Conservation (phyloP, 305 asterid species). For the Rubia occidens region DNA sequence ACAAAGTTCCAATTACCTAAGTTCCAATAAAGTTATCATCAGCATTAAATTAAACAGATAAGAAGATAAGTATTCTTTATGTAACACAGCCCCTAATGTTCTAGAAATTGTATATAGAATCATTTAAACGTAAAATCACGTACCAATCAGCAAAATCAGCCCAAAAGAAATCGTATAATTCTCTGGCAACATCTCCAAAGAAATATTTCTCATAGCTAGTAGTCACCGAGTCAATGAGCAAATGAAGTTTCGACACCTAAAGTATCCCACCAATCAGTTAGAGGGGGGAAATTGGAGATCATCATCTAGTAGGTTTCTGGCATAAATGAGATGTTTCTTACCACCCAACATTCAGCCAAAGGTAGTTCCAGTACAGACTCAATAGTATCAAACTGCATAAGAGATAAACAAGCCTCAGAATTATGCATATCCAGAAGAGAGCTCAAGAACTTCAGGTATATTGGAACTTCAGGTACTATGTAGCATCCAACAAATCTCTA, state of each 20-base stretch:
- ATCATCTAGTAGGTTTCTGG: slow-evolving; percentile 11
- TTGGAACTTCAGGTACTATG: neutral
- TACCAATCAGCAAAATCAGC: slow-evolving; percentile 98
- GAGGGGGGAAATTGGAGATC: slow-evolving; percentile 6
- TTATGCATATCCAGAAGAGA: neutral
- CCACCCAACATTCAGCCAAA: slow-evolving; percentile 97
- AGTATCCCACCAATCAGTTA: slow-evolving; percentile 20
- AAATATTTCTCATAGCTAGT: slow-evolving; percentile 74
- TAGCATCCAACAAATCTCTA: neutral
- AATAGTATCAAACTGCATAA: slow-evolving; percentile 58
- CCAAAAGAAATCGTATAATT: slow-evolving; percentile 91
- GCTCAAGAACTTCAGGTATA: neutral
- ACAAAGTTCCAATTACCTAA: neutral
- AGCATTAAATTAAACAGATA: neutral
- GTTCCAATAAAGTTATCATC: neutral
- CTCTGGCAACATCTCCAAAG: slow-evolving; percentile 92
- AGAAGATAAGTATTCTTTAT: neutral
- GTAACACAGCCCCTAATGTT: neutral
- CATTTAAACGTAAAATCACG: slow-evolving; percentile 13
- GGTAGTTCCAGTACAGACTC: slow-evolving; percentile 59
- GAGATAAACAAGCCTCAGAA: slow-evolving; percentile 16
- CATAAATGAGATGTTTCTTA: slow-evolving; percentile 33
- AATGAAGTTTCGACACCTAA: slow-evolving; percentile 85
- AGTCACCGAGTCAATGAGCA: slow-evolving; percentile 70
- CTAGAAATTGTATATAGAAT: neutral